phyloP scores from a whole-genome alignment of 2,329 filamentous ascomycete species.

The Aspergillus sergii region DNA sequence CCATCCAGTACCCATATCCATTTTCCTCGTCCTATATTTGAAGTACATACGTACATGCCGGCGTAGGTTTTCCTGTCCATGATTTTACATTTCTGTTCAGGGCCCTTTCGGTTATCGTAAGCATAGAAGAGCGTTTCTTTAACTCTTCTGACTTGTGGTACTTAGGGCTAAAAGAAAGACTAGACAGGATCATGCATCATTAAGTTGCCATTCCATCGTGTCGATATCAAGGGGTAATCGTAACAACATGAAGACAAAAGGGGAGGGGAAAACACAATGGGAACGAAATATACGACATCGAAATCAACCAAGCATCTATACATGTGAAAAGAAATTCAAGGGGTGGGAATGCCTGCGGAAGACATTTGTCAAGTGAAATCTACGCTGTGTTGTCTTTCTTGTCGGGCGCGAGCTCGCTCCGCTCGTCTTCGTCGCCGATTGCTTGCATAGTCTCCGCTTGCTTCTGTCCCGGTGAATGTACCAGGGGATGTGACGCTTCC shows the following conservation, averaged over 20 bases:
- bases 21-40: background rate
- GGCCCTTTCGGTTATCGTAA: background rate
- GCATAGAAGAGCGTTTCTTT: background rate
- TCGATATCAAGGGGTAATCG: background rate
- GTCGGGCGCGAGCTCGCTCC: slow-evolving; percentile 51
- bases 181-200: slow-evolving; percentile 1
- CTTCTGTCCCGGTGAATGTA: slow-evolving; percentile 52
- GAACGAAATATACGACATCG: background rate
- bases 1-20: background rate
- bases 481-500: slow-evolving; percentile 46
- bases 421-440: slow-evolving; percentile 57
- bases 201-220: slow-evolving; percentile 4
- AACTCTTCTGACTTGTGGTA: background rate
- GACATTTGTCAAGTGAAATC: slow-evolving; percentile 48
- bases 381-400: slow-evolving; percentile 50
- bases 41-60: background rate
- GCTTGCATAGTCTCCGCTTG: slow-evolving; percentile 54
- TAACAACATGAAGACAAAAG: background rate
- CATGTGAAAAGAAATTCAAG: slow-evolving; percentile 1
- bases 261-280: background rate
- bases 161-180: background rate
- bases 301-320: background rate
- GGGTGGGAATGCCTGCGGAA: background rate
- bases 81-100: background rate
- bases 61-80: background rate